Evolutionary conservation across 768 basidiomycete species (phyloP), one percentile per base, ranked within the genome.

Genomic region (Lanmaoa pseudosensibilis): DNA sequence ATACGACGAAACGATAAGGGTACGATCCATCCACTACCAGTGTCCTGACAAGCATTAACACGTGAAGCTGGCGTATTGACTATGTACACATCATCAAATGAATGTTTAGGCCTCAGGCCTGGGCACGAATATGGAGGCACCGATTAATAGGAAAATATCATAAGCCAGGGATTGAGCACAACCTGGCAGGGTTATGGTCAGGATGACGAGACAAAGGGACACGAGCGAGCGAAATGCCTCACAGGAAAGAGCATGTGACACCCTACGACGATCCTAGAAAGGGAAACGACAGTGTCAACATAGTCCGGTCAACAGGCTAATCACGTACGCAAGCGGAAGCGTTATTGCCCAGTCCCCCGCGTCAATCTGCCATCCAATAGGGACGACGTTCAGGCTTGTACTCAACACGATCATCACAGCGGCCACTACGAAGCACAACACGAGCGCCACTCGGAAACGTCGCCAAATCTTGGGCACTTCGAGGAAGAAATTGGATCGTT

Each of bases 401-500:
- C 80, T 75, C 40, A 92, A 70, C 46, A 94, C 68, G 56, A 84
- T 69, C 74, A 92, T 87, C 41, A 65, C 75, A 3, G 72, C 77
- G 53, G 84, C 74, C 15, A 74, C 53, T 36, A 79, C n/a, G 58
- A 83, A 70, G 32, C 78, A 84, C 44, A 89, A 51, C 25, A 82
- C 52, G 62, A 91, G 77, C 32, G 84, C 78, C 41, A 82, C 60
- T 75, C 87, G 84, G 74, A 92, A 95, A 2, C 92, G 86, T 62
- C 83, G 83, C 72, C 87, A 76, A 67, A 94, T 92, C 60, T 83
- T 83, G 18, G 94, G 93, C 19, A 94, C 84, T 69, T 96, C 93
- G 44, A 88, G 82, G 81, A 90, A 94, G 77, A 96, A 94, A 69
- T 94, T 94, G n/a, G 89, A 90, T 36, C 83, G 80, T 68, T 94